A percentile compares a stretch with the other conserved stretches of the same genome.
phyloP scores from a whole-genome alignment of 768 basidiomycete genomes.

The Mrakia gelida region DNA sequence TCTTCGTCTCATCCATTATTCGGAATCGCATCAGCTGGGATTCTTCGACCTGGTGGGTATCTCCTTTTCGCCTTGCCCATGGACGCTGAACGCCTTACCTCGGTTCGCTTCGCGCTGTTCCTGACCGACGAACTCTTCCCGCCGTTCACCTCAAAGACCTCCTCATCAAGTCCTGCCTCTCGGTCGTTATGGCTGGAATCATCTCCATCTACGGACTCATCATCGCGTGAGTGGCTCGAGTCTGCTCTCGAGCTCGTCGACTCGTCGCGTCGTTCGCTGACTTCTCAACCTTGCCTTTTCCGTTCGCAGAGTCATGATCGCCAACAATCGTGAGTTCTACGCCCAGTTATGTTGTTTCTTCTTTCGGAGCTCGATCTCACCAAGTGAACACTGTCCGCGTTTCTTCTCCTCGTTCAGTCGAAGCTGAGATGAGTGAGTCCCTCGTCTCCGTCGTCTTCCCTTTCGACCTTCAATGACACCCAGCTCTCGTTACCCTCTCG shows the following conservation, averaged over 20 bases:
- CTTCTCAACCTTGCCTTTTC: not conserved
- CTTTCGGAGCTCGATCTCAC: not conserved
- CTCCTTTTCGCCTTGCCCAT: too few relatives aligned
- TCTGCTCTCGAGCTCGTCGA: not conserved
- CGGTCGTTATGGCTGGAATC: not conserved
- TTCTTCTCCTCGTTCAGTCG: not conserved
- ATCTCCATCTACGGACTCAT: not conserved
- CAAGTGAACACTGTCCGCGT: not conserved
- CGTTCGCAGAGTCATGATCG: not conserved
- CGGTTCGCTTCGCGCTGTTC: too few relatives aligned
- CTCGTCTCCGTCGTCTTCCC: not conserved
- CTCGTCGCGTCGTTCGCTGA: not conserved
- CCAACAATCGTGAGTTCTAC: not conserved
- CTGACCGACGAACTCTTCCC: too few relatives aligned
- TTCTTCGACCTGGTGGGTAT: not conserved
- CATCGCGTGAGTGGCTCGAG: not conserved
- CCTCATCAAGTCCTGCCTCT: not conserved
- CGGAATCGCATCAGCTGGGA: not conserved
- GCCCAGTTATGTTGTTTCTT: too few relatives aligned
- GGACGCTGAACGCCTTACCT: too few relatives aligned
- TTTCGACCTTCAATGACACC: not conserved
- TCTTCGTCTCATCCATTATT: too few relatives aligned
- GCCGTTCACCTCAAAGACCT: not conserved
- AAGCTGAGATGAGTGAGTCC: slow-evolving; percentile 1
- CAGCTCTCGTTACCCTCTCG: not conserved